A percentile compares a stretch with the other conserved stretches of the same genome.
These are phyloP conservation scores for Melocanna baccifera DNA, from an alignment of 176 grass and related monocot genomes.

Conservation along the genomic window DNA sequence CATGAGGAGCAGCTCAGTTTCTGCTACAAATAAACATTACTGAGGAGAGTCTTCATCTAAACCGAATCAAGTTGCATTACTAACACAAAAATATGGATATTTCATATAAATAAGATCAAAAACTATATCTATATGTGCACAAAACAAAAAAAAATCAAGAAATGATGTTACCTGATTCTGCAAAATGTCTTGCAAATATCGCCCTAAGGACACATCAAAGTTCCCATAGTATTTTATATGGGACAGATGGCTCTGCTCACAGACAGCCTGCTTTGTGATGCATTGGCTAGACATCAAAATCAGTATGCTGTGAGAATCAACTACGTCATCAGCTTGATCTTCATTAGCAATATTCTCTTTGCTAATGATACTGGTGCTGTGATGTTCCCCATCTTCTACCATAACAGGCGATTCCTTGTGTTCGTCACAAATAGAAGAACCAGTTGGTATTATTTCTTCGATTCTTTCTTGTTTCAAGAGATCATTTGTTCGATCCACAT, in stretches of 20 bases:
- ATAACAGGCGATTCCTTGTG: conserved; percentile 5
- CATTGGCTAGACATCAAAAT: conserved; percentile 77
- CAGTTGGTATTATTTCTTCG: not conserved
- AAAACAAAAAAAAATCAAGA: conserved; percentile 11
- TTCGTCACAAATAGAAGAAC: conserved; percentile 15
- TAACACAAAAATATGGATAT: conserved; percentile 12
- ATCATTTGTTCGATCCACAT: conserved; percentile 23
- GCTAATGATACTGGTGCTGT: conserved; percentile 30
- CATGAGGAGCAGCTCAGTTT: conserved; percentile 64
- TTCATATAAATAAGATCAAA: conserved; percentile 22
- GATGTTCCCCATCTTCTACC: conserved; percentile 35
- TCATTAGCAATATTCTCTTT: conserved; percentile 48
- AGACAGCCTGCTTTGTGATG: conserved; percentile 57
- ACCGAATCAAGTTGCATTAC: conserved; percentile 10
- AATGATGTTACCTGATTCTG: conserved; percentile 57
- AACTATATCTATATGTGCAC: not conserved
- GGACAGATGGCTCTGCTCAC: conserved; percentile 66
- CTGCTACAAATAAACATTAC: conserved; percentile 46
- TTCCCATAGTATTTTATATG: conserved; percentile 85
- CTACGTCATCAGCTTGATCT: conserved; percentile 46
- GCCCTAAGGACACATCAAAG: conserved; percentile 73
- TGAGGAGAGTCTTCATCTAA: conserved; percentile 17
- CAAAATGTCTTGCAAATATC: conserved; percentile 73
- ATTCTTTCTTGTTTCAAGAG: conserved; percentile 27
- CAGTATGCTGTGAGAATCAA: conserved; percentile 78